These are phyloP conservation scores for Desmodesmus armatus DNA, from an alignment of 139 green algal species.

Conservation along the genomic window DNA sequence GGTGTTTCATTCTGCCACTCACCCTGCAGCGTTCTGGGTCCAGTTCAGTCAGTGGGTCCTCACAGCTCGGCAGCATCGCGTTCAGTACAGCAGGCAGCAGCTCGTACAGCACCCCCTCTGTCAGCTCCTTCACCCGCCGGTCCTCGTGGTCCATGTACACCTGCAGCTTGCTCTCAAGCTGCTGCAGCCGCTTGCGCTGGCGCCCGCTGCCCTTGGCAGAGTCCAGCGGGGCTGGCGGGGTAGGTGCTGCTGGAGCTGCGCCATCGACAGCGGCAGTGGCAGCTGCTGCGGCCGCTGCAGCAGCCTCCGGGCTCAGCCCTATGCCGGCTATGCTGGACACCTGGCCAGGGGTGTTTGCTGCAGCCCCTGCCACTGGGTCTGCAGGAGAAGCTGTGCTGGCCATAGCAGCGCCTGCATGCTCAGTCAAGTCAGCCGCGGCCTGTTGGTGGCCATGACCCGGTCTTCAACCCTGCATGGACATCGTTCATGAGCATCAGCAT, in stretches of 20 bases:
- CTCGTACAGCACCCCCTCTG: slow-evolving; percentile 69
- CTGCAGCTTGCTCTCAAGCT: slow-evolving; percentile 57
- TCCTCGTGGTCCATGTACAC: slow-evolving; percentile 64
- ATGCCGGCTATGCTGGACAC: not conserved
- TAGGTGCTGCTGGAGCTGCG: not conserved
- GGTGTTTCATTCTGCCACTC: not conserved
- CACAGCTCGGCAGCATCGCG: slow-evolving; percentile 62
- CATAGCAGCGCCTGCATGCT: not conserved
- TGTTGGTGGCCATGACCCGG: not conserved
- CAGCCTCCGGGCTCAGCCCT: not conserved
- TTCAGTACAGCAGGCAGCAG: slow-evolving; percentile 68
- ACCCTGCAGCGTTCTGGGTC: slow-evolving; percentile 58
- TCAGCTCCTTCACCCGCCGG: slow-evolving; percentile 68
- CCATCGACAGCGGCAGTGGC: not conserved
- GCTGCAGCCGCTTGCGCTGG: not conserved
- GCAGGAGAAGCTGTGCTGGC: no score
- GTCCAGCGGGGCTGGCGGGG: not conserved
- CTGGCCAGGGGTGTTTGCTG: not conserved
- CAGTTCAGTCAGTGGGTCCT: slow-evolving; percentile 58
- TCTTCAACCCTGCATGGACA: not conserved
- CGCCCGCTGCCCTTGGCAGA: not conserved
- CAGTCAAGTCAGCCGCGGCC: not conserved
- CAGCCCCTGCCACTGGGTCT: not conserved
- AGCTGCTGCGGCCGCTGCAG: not conserved
- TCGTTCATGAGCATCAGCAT: not conserved